These are phyloP conservation scores for Mollisia scopiformis DNA, from an alignment of 2,329 filamentous ascomycete species.

Conservation along the genomic window DNA sequence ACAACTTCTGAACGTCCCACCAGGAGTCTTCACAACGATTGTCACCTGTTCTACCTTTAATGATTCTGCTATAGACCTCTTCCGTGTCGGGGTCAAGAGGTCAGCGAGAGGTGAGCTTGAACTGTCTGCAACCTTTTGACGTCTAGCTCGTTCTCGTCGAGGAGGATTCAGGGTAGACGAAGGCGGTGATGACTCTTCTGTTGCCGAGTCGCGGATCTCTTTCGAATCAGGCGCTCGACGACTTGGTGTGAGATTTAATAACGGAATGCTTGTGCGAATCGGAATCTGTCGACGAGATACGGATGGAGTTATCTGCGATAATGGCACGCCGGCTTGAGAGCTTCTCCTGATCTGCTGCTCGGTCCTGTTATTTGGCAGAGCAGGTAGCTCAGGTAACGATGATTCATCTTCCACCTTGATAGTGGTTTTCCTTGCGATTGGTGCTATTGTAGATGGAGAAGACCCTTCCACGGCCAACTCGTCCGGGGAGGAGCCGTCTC, in stretches of 20 bases:
- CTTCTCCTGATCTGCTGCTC: background rate
- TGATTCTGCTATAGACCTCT: background rate
- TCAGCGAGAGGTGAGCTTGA: background rate
- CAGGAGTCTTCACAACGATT: constrained; percentile 46
- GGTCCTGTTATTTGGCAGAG: background rate
- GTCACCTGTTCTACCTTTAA: constrained; percentile 17
- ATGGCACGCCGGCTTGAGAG: background rate
- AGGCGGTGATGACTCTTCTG: constrained; percentile 10
- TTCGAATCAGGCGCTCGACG: background rate
- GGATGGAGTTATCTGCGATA: background rate
- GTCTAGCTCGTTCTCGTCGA: constrained; percentile 1
- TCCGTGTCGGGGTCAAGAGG: constrained; percentile 11
- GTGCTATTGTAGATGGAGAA: background rate
- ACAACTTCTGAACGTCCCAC: constrained; percentile 53
- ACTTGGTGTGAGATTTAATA: constrained; percentile 32
- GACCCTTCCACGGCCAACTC: constrained; percentile 4
- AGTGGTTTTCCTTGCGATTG: background rate
- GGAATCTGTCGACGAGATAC: background rate
- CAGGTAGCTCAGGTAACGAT: background rate
- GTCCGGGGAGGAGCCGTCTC: constrained; percentile 8
- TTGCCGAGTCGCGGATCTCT: constrained; percentile 22
- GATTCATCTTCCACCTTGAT: constrained; percentile 11
- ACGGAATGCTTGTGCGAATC: constrained; percentile 23
- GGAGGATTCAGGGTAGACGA: constrained; percentile 1
- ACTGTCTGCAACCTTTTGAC: background rate